These are phyloP conservation scores for Citrullus colocynthis DNA, from an alignment of 306 rosid species.

Conservation along the genomic window DNA sequence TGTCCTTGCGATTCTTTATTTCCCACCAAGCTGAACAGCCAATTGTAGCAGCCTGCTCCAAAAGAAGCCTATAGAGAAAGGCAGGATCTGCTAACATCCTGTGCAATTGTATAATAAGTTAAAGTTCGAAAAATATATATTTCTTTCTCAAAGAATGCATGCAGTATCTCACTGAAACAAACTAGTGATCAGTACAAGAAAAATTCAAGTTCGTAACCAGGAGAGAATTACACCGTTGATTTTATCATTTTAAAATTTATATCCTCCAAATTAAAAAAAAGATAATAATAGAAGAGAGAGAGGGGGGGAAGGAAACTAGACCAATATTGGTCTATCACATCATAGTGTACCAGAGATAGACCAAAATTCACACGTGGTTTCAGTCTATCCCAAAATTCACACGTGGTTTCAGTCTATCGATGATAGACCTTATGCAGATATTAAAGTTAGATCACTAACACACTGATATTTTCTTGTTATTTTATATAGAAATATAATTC, in stretches of 20 bases:
- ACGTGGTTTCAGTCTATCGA: no score
- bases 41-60: slow-evolving; percentile 77
- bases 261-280: no score
- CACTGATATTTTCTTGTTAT: no score
- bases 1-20: slow-evolving; percentile 70
- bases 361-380: no score
- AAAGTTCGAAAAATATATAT: background rate
- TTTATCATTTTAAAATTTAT: background rate
- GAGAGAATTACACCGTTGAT: background rate
- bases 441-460: no score
- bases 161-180: background rate
- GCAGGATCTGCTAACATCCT: slow-evolving; percentile 99
- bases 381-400: no score
- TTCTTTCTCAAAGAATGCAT: background rate
- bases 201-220: background rate
- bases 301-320: no score
- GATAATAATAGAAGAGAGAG: no score
- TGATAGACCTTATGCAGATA: no score
- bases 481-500: no score
- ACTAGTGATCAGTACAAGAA: background rate
- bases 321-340: no score
- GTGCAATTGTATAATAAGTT: slow-evolving; percentile 10
- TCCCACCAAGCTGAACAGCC: slow-evolving; percentile 93
- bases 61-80: slow-evolving; percentile 62
- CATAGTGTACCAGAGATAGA: no score